Conservation (phyloP, 1,139 yeast genomes). For the Hanseniaspora uvarum region DNA sequence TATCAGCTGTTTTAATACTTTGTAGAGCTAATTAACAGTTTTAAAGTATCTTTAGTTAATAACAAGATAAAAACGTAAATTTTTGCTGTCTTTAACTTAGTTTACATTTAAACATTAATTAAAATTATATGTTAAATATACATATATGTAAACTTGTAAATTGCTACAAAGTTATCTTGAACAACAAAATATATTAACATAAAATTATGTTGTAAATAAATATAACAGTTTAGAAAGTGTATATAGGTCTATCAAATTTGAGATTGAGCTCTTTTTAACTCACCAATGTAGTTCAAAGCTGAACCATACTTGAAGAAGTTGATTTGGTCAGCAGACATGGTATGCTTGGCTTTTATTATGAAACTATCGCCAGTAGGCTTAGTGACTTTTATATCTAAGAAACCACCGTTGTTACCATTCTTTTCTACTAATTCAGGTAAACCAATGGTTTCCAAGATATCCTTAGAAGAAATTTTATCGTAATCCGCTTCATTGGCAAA, state of each 20-base stretch:
- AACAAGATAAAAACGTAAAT: too few relatives aligned
- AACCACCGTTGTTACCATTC: too few relatives aligned
- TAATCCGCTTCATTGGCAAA: constrained; percentile 80
- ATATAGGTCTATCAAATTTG: constrained; percentile 5
- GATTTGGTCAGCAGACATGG: constrained; percentile 90
- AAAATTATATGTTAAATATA: too few relatives aligned
- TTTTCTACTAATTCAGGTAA: constrained; percentile 82
- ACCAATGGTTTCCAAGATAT: constrained; percentile 80
- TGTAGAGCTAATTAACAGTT: too few relatives aligned
- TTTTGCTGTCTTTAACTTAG: too few relatives aligned
- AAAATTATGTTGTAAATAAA: too few relatives aligned
- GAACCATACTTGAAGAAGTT: constrained; percentile 32
- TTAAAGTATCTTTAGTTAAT: too few relatives aligned
- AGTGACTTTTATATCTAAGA: constrained; percentile 72
- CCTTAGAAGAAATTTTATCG: constrained; percentile 86
- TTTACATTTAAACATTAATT: too few relatives aligned
- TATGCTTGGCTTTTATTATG: too few relatives aligned
- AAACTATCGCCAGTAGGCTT: too few relatives aligned
- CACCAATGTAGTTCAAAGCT: constrained; percentile 50
- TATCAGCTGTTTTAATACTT: not conserved
- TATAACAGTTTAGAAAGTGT: not conserved
- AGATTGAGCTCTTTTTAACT: constrained; percentile 33
- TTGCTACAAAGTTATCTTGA: not conserved
- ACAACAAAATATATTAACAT: not conserved
- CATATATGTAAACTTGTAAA: too few relatives aligned